phyloP scores from a whole-genome alignment of 2,329 filamentous ascomycete genomes.

The Emmonsiellopsis sp. region DNA sequence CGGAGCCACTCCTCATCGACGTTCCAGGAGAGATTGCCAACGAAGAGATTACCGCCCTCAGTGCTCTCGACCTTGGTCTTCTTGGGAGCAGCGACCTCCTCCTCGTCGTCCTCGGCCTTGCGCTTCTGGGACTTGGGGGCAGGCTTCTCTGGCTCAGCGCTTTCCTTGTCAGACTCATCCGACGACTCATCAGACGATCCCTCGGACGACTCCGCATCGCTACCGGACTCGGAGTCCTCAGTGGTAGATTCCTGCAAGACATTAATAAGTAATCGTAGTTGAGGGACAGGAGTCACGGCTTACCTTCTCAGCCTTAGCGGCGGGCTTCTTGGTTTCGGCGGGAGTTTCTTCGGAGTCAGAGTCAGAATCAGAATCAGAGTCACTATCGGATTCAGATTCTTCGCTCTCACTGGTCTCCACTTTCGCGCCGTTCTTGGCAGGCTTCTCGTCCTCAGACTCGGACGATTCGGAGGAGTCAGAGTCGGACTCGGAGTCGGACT shows the following conservation, averaged over 20 bases:
- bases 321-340: constrained; percentile 10
- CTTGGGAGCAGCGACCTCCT: constrained; percentile 31
- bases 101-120: constrained; percentile 38
- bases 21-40: constrained; percentile 85
- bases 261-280: not conserved
- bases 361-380: constrained; percentile 17
- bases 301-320: constrained; percentile 15
- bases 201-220: not conserved
- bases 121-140: constrained; percentile 31
- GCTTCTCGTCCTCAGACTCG: constrained; percentile 19
- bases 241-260: constrained; percentile 6
- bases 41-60: constrained; percentile 60
- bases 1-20: constrained; percentile 74
- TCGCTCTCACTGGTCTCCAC: constrained; percentile 11
- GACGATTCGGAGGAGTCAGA: constrained; percentile 19
- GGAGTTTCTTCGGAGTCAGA: constrained; percentile 10
- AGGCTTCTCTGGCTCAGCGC: constrained; percentile 20
- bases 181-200: constrained; percentile 20
- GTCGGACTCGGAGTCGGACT: constrained; percentile 25
- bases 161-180: constrained; percentile 21
- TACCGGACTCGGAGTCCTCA: not conserved
- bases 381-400: constrained; percentile 16
- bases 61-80: constrained; percentile 55
- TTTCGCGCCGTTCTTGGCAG: constrained; percentile 14
- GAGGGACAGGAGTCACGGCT: constrained; percentile 10